Evolutionary conservation across 2,329 filamentous ascomycete species (phyloP), one percentile per base, ranked within the genome.

Genomic region (Grosmannia huntii): DNA sequence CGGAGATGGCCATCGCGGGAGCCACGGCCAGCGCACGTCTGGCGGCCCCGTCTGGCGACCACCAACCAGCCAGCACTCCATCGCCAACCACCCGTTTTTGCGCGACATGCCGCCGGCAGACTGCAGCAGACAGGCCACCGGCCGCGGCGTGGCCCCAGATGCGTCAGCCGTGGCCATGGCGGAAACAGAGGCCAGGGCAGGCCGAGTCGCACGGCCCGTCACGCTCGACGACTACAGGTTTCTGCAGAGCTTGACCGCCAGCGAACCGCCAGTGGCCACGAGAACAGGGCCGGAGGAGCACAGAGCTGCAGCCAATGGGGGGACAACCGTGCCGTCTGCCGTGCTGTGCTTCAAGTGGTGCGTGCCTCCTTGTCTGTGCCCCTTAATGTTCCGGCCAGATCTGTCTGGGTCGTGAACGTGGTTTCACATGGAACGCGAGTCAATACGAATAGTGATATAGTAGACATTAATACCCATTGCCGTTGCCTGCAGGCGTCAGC

Each of bases 51-150:
- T 62, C 4, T 64, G 63, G 63, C 59, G 60, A 1, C 62, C 63
- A 4, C 60, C 62, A 6, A 60, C 53, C 27, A 64, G 63, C 53
- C 63, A 64, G 31, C 63, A 64, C 44, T 41, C 63, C 4, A 28
- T 59, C 3, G 55, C 51, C 12, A 57, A 60, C 19, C 61, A 64
- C 25, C 61, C 62, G 1, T 59, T 51, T 21, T 33, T 60, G 14
- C 58, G 25, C 5, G 54, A 54, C 33, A 25, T 57, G 31, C 52
- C 31, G n/a, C 25, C 25, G 6, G 14, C 23, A 27, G 48, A 50
- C 7, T 28, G 33, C 52, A n/a, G 21, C 31, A 12, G 5, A 12
- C 50, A 31, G 50, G 9, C 27, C 16, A 16, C 1, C 28, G 21
- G 27, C 16, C 14, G 25, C 9, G 21, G n/a, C 2, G 46, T 52